phyloP scores from a whole-genome alignment of 768 basidiomycete genomes.

The Boletus fagicola region DNA sequence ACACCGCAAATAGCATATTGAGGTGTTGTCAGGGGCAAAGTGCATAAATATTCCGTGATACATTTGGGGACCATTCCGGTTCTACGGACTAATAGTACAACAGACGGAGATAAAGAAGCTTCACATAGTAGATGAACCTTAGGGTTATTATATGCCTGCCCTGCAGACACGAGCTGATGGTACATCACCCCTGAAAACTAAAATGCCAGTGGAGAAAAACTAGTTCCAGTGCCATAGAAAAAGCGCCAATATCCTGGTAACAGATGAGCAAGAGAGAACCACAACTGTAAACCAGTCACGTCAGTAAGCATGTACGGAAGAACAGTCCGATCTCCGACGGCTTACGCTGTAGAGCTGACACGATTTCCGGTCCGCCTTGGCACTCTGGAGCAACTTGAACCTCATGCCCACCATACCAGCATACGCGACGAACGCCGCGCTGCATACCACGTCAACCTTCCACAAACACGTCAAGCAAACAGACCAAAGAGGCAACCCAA shows the following conservation, averaged over 20 bases:
- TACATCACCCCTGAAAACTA: slow-evolving; percentile 11
- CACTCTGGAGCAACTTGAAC: slow-evolving; percentile 23
- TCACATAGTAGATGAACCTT: neutral
- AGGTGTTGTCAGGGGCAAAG: neutral
- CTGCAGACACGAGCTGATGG: slow-evolving; percentile 6
- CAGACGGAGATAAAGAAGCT: neutral
- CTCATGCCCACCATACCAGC: slow-evolving; percentile 26
- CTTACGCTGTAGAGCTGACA: slow-evolving; percentile 34
- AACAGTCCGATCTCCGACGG: neutral
- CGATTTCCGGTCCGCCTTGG: slow-evolving; percentile 27
- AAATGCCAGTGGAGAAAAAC: slow-evolving; percentile 8
- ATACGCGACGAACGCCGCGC: slow-evolving; percentile 27
- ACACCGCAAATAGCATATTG: neutral
- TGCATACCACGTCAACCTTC: slow-evolving; percentile 28
- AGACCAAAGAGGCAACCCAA: slow-evolving; percentile 32
- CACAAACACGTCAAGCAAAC: slow-evolving; percentile 27
- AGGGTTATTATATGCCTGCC: slow-evolving; percentile 2
- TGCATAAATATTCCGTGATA: neutral
- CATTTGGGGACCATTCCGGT: neutral
- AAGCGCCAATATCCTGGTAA: slow-evolving; percentile 33
- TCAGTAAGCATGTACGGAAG: neutral
- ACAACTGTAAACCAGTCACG: slow-evolving; percentile 19
- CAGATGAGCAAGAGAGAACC: slow-evolving; percentile 33
- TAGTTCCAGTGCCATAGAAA: slow-evolving; percentile 18
- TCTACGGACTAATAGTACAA: slow-evolving; percentile 10